Evolutionary conservation across 768 basidiomycete genomes (phyloP), one percentile per base, ranked within the genome.

Genomic region (Guyanaporus albipodus): DNA sequence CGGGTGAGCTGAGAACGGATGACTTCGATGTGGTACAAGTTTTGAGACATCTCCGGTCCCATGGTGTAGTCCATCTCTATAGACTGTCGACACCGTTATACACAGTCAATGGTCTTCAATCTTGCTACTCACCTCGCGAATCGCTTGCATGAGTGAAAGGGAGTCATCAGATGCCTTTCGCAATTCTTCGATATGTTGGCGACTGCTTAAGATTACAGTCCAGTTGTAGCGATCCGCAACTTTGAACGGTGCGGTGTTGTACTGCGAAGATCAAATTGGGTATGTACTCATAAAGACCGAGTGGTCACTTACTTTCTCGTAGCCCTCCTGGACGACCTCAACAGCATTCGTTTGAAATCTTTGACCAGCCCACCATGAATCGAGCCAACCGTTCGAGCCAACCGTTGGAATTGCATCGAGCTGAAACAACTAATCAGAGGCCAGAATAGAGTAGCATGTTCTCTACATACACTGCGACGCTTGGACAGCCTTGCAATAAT

Each of bases 1-100:
- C 75, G 62, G 4, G 68, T 67, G 11, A 48, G 21, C 23, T 10
- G 27, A 4, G 6, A 8, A 18, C 66, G 66, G 8, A 71, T 23
- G 26, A 70, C 39, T 0, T 39, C 19, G 4, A 58, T 38, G 33
- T 74, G 71, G 33, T 69, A 71, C 3, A 39, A 40, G 44, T 70
- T 62, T 1, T 59, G 23, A 8, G 48, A 21, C 22, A 72, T 40
- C 28, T 69, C 54, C 0, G 53, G 52, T 0, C 71, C 71, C 1
- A 80, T 18, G 0, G 72, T 73, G 49, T 75, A 68, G 1, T 66
- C 57, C 5, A 57, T 38, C 15, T 72, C 68, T 9, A 75, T 7
- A 1, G 47, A 19, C 76, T 79, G 23, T 23, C 10, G 4, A 18
- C 15, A n/a, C 15, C 4, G 15, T 17, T 18, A 21, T 5, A 33